Percentiles rank a stretch among this genome's conserved stretches.
These are phyloP conservation scores for Rosa multiflora DNA, from an alignment of 306 rosid genomes.

Conservation along the genomic window DNA sequence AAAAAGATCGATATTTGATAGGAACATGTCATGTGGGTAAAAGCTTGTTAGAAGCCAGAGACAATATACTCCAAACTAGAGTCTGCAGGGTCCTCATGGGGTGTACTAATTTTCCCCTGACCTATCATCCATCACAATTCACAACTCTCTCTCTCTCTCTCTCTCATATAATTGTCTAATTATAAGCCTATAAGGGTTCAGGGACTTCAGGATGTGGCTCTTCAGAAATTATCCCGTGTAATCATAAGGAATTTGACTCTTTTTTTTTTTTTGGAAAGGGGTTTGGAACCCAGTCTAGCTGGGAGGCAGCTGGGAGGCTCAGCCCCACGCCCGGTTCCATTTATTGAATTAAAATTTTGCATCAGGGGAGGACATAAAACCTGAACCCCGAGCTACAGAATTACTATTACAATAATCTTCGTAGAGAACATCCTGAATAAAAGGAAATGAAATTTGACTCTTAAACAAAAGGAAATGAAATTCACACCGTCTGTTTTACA, in stretches of 20 bases:
- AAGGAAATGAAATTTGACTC: neutral
- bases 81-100: neutral
- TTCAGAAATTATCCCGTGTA: neutral
- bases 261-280: no score
- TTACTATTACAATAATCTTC: no score
- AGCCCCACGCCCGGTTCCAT: no score
- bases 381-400: no score
- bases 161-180: neutral
- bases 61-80: neutral
- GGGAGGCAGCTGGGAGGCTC: no score
- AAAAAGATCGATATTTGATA: slow-evolving; percentile 15
- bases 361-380: no score
- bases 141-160: neutral
- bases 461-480: no score
- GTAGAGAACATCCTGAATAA: no score
- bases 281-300: no score
- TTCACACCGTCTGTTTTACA: no score
- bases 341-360: no score
- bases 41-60: neutral
- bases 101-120: neutral
- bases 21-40: slow-evolving; percentile 20
- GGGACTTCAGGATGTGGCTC: no score
- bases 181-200: neutral
- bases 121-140: neutral
- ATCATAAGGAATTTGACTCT: neutral